Base-by-base conservation (phyloP, 1,284 basidiomycete species). In the Malassezia caprae region DNA sequence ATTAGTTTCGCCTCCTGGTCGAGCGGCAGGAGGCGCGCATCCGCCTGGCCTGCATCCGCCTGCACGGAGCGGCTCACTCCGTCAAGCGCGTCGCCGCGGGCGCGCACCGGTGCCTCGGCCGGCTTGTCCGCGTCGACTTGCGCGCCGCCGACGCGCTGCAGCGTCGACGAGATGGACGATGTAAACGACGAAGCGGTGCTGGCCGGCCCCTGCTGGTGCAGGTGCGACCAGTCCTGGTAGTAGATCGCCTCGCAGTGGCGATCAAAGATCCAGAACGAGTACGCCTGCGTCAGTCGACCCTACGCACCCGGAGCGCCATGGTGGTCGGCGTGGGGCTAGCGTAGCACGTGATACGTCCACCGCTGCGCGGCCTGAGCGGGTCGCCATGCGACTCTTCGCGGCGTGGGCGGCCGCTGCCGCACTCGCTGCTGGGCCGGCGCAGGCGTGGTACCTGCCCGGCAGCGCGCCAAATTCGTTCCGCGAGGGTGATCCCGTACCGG, bases 1-100 rank as follows among this genome's bases (percentile, higher is more conserved):
- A 98, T 90, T 51, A 98, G 81, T 76, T 99, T 99, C 1, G 87
- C 85, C 76, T 99, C 91, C 76, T 99, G 93, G 71, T 98, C 91
- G 63, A 99, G 96, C 4, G 91, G 80, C 1, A 74, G 61, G 21
- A 37, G 35, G 8, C 31, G 41, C 40, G 31, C 10, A 19, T 48
- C 39, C 13, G 21, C 42, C 17, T 37, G 6, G 4, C 27, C 15
- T 2, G 42, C 49, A 2, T 41, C 23, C 11, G 49, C 8, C 17
- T 40, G 24, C 27, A 34, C 37, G 17, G 31, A 19, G 43, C 40
- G 34, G 49, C 52, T 65, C 21, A 68, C 66, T 31, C 56, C 58
- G 0, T 62, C 56, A 7, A 67, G 48, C 23, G 63, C 57, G 0
- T 51, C 49, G 10, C 55, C 55, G 13, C 50, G 32, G 2, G 50